phyloP scores from a whole-genome alignment of 2,329 filamentous ascomycete genomes.

The Delphinella strobiligena region DNA sequence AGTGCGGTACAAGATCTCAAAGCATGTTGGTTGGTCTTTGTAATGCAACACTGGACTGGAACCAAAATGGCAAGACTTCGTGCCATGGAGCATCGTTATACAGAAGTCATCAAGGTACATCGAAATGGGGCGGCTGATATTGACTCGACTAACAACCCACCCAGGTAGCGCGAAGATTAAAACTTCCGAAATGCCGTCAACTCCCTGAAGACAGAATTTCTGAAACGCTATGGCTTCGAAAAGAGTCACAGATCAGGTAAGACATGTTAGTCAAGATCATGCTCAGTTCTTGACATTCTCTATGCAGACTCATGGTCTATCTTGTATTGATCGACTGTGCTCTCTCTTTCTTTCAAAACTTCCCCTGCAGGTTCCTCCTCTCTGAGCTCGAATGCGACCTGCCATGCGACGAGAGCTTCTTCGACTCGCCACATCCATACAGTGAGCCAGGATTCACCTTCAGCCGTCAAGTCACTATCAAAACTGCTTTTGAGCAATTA shows the following conservation, averaged over 20 bases:
- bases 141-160: neutral
- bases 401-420: slow-evolving; percentile 6
- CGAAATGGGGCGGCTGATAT: neutral
- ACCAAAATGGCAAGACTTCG: slow-evolving; percentile 6
- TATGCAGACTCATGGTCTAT: slow-evolving; percentile 7
- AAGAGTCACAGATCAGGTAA: slow-evolving; percentile 7
- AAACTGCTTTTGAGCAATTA: neutral
- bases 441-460: neutral
- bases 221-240: slow-evolving; percentile 6
- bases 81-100: slow-evolving; percentile 9
- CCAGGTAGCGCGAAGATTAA: slow-evolving; percentile 1
- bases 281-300: too few relatives aligned
- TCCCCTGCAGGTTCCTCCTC: slow-evolving; percentile 5
- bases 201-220: slow-evolving; percentile 5
- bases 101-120: slow-evolving; percentile 6
- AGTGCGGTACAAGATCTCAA: slow-evolving; percentile 7
- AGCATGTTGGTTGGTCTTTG: slow-evolving; percentile 6
- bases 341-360: slow-evolving; percentile 9
- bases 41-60: slow-evolving; percentile 8
- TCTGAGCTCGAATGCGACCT: slow-evolving; percentile 9
- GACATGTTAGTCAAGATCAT: neutral
- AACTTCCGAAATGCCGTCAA: slow-evolving; percentile 4
- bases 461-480: neutral
- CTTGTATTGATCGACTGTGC: slow-evolving; percentile 8
- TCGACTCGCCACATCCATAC: slow-evolving; percentile 7